Conservation (phyloP, 225 moss, liverwort and hornwort genomes). For the Takakia lepidozioides region DNA sequence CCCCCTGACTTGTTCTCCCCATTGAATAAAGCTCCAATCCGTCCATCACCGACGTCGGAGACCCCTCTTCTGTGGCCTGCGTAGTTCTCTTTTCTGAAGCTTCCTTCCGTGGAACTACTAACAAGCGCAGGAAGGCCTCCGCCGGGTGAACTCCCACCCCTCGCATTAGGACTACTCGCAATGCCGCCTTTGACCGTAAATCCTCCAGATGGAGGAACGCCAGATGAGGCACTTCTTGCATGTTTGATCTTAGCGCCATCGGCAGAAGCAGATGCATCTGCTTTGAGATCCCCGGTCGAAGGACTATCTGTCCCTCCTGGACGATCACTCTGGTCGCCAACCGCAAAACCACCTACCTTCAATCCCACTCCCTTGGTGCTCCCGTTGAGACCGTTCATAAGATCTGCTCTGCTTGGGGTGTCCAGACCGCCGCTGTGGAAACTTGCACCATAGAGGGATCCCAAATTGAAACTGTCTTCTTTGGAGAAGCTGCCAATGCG, state of each 20-base stretch:
- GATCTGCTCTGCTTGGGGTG: too few species aligned
- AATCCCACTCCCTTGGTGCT: too few species aligned
- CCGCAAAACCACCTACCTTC: too few species aligned
- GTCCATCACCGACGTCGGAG: constrained; percentile 33
- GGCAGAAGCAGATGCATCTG: constrained; percentile 6
- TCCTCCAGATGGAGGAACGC: constrained; percentile 26
- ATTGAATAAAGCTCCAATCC: constrained; percentile 30
- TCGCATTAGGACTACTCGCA: not conserved
- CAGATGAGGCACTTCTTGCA: constrained; percentile 29
- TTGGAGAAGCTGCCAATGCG: constrained; percentile 50
- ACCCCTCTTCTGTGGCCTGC: constrained; percentile 26
- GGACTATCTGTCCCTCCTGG: too few species aligned
- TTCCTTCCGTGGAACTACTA: too few species aligned
- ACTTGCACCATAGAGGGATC: constrained; percentile 21
- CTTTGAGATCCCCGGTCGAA: constrained; percentile 8
- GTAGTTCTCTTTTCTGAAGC: too few species aligned
- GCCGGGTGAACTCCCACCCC: not conserved
- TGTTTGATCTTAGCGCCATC: constrained; percentile 33
- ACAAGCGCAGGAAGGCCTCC: not conserved
- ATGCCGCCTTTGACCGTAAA: constrained; percentile 9
- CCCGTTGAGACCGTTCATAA: too few species aligned
- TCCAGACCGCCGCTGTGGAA: too few species aligned
- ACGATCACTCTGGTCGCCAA: too few species aligned
- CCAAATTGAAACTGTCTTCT: constrained; percentile 30
- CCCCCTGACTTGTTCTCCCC: constrained; percentile 13